Base-by-base conservation (phyloP, 306 rosid genomes). In the Sesbania bispinosa region DNA sequence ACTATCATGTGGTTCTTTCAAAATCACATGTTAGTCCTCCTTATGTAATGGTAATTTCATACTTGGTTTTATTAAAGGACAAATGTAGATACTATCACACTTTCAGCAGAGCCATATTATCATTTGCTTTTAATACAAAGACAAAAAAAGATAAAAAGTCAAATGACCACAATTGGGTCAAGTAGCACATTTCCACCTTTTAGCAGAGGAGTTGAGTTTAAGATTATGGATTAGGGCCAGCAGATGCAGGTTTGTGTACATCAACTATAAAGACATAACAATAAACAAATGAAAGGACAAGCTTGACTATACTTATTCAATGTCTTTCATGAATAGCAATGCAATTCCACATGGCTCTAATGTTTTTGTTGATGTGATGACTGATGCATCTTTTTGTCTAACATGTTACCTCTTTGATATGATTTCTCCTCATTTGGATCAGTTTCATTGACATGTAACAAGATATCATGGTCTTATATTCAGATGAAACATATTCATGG, bases 1-100 rank as follows among this genome's bases (percentile, higher is more conserved):
- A 54, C 73, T 75, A 6, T 14, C 58, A 69, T 46, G 2, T 57
- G 7, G 6, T 88, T 58, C 69, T 88, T 57, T 10, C 73, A 10
- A 72, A 67, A 62, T 11, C 85, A 68, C 66, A 70, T 26, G 68
- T 83, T 50, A 2, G 6, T 21, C 79, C 75, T 51, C 4, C n/a
- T 6, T 83, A 46, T 41, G 6, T 3, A 23, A 18, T 81, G 90
- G 93, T 88, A 71, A 85, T 18, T 66, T 53, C 52, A 19, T 39
- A 7, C 30, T 68, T 52, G 58, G 48, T 26, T 38, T 55, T 39
- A 16, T 23, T 18, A 59, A 16, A 33, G 24, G 63, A 26, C 9
- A 13, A 52, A 10, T 23, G 18, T 11, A 57, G 16, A 53, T 24
- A 26, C 19, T n/a, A 32, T 14, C 42, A 9, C n/a, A 18, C 66